These are phyloP conservation scores for Polygonum aviculare DNA, from an alignment of 148 eudicot species.

Conservation along the genomic window DNA sequence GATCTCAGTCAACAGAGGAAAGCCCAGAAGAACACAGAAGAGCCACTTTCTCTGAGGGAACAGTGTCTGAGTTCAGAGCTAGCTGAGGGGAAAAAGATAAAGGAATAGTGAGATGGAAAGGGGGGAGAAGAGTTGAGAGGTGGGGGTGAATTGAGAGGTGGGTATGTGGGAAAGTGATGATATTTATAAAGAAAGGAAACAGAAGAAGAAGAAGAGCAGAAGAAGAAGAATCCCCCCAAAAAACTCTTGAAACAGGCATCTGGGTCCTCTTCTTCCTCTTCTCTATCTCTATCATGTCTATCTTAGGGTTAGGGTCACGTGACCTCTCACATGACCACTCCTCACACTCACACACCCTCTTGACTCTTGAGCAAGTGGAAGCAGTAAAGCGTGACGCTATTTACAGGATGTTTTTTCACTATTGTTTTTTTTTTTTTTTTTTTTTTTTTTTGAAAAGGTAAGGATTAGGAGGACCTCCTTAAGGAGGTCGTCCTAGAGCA, in stretches of 20 bases:
- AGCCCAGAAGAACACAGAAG: neutral
- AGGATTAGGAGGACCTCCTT: too few species aligned
- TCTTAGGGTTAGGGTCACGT: conserved; percentile 1
- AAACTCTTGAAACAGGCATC: neutral
- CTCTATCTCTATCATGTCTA: neutral
- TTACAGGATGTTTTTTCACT: too few species aligned
- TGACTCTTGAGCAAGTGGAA: neutral
- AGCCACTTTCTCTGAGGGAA: neutral
- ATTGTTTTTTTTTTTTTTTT: too few species aligned
- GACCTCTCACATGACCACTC: neutral
- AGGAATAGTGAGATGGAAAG: neutral
- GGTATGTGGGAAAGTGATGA: neutral
- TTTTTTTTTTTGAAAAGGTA: too few species aligned
- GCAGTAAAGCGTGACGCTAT: neutral
- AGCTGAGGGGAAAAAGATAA: neutral
- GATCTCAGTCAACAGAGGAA: conserved; percentile 1
- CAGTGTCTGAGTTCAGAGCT: neutral
- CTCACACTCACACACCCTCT: neutral
- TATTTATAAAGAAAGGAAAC: neutral
- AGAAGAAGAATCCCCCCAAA: neutral
- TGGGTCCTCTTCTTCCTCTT: neutral
- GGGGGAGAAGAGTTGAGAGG: neutral
- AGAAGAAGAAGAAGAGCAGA: neutral
- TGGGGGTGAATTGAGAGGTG: neutral
- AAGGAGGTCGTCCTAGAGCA: too few species aligned